Conservation (phyloP, 2,329 filamentous ascomycete species). For the Pseudogymnoascus sp. region DNA sequence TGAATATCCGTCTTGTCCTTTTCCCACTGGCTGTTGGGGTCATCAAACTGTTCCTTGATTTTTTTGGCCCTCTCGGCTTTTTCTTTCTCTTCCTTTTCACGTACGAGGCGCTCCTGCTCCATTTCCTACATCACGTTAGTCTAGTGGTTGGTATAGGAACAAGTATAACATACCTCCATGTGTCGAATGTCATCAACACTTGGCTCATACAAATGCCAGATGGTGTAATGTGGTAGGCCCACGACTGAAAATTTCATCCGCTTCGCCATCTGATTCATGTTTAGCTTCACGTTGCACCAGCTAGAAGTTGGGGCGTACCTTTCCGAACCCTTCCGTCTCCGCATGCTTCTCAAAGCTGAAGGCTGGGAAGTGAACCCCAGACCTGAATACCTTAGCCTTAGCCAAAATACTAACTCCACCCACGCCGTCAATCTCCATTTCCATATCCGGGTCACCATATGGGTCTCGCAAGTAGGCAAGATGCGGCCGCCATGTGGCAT, state of each 20-base stretch:
- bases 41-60: slow-evolving; percentile 71
- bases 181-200: slow-evolving; percentile 93
- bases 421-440: slow-evolving; percentile 98
- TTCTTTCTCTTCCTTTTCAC: slow-evolving; percentile 70
- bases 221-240: slow-evolving; percentile 92
- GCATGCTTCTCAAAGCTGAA: slow-evolving; percentile 99
- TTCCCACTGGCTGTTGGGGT: slow-evolving; percentile 73
- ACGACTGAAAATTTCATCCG: slow-evolving; percentile 94
- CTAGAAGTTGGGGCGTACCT: slow-evolving; percentile 48
- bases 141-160: slow-evolving; percentile 1
- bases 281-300: slow-evolving; percentile 11
- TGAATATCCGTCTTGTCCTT: slow-evolving; percentile 77
- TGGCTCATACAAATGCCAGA: slow-evolving; percentile 99
- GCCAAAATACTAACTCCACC: slow-evolving; percentile 95
- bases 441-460: slow-evolving; percentile 96
- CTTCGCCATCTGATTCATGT: slow-evolving; percentile 70
- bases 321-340: slow-evolving; percentile 96
- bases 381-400: slow-evolving; percentile 90
- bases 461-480: slow-evolving; percentile 93
- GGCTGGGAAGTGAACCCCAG: slow-evolving; percentile 92
- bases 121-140: slow-evolving; percentile 56
- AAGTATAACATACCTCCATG: slow-evolving; percentile 61
- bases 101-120: slow-evolving; percentile 74
- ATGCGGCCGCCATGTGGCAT: slow-evolving; percentile 96
- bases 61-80: slow-evolving; percentile 65